A percentile compares a stretch with the other conserved stretches of the same genome.
These are phyloP conservation scores for Nymphaea thermarum DNA, from an alignment of 164 flowering plant genomes.

Conservation along the genomic window DNA sequence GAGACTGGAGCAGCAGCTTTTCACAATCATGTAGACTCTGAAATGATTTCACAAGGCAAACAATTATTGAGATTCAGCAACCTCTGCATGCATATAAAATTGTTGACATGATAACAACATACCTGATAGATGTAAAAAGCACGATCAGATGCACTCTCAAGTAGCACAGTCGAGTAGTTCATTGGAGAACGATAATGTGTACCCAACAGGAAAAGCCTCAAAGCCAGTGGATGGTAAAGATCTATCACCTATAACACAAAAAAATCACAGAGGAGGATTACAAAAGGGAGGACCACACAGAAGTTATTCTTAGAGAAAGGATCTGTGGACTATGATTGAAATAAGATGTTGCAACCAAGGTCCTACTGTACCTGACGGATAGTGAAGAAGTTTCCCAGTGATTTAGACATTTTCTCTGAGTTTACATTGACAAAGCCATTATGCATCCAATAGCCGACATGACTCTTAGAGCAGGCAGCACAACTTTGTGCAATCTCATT, in stretches of 20 bases:
- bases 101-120: not conserved
- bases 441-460: constrained; percentile 83
- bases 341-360: no score
- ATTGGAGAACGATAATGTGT: constrained; percentile 90
- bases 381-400: constrained; percentile 94
- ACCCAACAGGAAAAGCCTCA: constrained; percentile 80
- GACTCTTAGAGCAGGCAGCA: constrained; percentile 68
- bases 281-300: not conserved
- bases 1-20: constrained; percentile 29
- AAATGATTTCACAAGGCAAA: constrained; percentile 7
- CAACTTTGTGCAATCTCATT: constrained; percentile 98
- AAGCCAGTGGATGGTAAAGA: constrained; percentile 83
- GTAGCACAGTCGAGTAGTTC: constrained; percentile 64
- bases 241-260: constrained; percentile 55
- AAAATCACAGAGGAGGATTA: not conserved
- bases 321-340: no score
- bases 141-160: constrained; percentile 93
- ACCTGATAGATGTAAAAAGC: constrained; percentile 93
- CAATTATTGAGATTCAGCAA: no score
- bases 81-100: not conserved
- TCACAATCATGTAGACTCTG: constrained; percentile 81
- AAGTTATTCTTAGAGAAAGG: not conserved
- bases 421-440: constrained; percentile 92
- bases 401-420: constrained; percentile 95
- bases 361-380: constrained; percentile 62